Evolutionary conservation across 2,329 filamentous ascomycete species (phyloP).

Genomic region (Ophiostoma sp.): DNA sequence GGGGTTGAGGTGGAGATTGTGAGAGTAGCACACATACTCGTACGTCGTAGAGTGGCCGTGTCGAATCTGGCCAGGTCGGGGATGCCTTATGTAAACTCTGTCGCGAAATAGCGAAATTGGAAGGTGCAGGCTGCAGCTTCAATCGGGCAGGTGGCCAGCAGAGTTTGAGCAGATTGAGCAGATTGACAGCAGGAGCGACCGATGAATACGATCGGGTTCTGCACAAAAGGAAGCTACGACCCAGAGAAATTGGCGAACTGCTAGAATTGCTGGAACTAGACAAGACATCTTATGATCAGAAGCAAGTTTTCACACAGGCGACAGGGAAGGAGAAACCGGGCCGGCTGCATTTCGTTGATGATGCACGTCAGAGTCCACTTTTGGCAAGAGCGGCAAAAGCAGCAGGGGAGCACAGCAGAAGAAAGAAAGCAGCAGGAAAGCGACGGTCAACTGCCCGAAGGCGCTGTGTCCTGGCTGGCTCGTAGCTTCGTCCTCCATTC

Average conservation of each 20-base stretch:
- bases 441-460: background rate
- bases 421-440: no score
- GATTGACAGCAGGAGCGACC: background rate
- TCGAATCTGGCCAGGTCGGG: no score
- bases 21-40: background rate
- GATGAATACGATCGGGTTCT: no score
- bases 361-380: background rate
- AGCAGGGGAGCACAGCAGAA: no score
- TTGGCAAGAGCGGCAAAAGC: background rate
- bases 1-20: constrained; percentile 17
- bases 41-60: background rate
- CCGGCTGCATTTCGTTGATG: background rate
- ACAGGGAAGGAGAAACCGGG: constrained; percentile 12
- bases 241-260: background rate
- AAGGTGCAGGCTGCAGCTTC: background rate
- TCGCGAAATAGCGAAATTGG: background rate
- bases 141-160: constrained; percentile 7
- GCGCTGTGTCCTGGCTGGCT: background rate
- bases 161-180: background rate
- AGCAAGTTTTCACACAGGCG: background rate
- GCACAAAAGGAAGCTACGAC: no score
- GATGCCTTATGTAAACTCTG: background rate
- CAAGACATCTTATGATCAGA: background rate
- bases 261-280: background rate
- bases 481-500: background rate